A percentile compares a stretch with the other conserved stretches of the same genome.
phyloP scores from a whole-genome alignment of 306 rosid genomes.

The Malus sylvestris region DNA sequence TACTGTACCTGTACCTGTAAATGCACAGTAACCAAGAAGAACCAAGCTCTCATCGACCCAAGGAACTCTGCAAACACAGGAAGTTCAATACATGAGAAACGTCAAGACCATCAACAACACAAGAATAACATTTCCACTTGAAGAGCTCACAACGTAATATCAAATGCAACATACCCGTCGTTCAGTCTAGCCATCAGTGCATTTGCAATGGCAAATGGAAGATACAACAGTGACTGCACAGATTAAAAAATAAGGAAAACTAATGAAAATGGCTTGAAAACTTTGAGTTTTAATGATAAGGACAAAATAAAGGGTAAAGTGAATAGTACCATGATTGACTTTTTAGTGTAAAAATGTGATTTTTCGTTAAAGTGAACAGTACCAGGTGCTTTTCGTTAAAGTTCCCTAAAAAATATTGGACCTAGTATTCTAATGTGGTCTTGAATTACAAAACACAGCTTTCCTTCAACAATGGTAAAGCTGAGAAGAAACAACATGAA shows the following conservation, averaged over 20 bases:
- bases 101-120: constrained; percentile 6
- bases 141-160: constrained; percentile 5
- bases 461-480: constrained; percentile 33
- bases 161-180: constrained; percentile 63
- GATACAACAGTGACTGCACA: constrained; percentile 72
- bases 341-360: no score
- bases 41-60: constrained; percentile 70
- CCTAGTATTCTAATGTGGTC: no score
- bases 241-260: not conserved
- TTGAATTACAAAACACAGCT: no score
- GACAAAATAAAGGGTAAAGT: no score
- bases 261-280: not conserved
- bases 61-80: constrained; percentile 54
- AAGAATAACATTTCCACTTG: not conserved
- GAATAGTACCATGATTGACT: no score
- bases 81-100: constrained; percentile 18
- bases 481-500: constrained; percentile 38
- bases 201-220: constrained; percentile 83
- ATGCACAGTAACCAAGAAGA: constrained; percentile 67
- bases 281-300: no score
- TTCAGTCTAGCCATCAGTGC: constrained; percentile 72
- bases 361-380: no score
- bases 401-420: not conserved
- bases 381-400: no score
- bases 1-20: constrained; percentile 49